Evolutionary conservation across 2,329 filamentous ascomycete species (phyloP).

Genomic region (Aspergillus uvarum): DNA sequence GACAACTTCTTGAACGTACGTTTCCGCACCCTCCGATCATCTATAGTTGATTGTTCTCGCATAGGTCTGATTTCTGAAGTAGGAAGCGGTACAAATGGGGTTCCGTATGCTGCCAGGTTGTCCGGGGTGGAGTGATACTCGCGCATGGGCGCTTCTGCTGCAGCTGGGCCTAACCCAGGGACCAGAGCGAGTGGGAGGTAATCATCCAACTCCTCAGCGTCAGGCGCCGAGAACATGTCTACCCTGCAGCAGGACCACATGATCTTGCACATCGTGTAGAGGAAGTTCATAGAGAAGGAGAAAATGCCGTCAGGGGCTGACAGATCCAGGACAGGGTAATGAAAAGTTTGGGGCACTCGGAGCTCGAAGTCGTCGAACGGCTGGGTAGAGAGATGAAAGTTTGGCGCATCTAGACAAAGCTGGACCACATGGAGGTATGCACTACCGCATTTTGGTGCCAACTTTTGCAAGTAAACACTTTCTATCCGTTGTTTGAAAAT

Average conservation of each 20-base stretch:
- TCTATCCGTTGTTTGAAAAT: conserved; percentile 66
- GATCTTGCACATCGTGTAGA: conserved; percentile 45
- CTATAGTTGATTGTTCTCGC: conserved; percentile 22
- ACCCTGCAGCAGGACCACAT: conserved; percentile 43
- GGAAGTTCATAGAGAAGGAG: conserved; percentile 46
- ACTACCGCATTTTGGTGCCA: conserved; percentile 63
- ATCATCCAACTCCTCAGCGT: conserved; percentile 43
- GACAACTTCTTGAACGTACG: conserved; percentile 47
- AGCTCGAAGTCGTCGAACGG: conserved; percentile 43
- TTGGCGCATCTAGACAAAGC: conserved; percentile 60
- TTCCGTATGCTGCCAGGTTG: conserved; percentile 15
- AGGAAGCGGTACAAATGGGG: conserved; percentile 21
- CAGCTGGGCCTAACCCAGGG: conserved; percentile 31
- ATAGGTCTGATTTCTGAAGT: conserved; percentile 26
- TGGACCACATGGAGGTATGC: conserved; percentile 63
- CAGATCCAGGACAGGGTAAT: conserved; percentile 45
- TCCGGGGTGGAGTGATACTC: conserved; percentile 19
- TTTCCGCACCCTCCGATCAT: conserved; percentile 38
- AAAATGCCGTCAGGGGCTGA: conserved; percentile 42
- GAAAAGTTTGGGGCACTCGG: conserved; percentile 42
- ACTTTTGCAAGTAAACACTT: conserved; percentile 60
- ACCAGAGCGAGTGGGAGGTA: conserved; percentile 43
- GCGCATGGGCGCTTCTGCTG: conserved; percentile 21
- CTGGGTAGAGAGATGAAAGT: conserved; percentile 46
- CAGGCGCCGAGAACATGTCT: conserved; percentile 43